Evolutionary conservation across 2,329 filamentous ascomycete species (phyloP), one percentile per base, ranked within the genome.

Genomic region (Fusarium sp.): DNA sequence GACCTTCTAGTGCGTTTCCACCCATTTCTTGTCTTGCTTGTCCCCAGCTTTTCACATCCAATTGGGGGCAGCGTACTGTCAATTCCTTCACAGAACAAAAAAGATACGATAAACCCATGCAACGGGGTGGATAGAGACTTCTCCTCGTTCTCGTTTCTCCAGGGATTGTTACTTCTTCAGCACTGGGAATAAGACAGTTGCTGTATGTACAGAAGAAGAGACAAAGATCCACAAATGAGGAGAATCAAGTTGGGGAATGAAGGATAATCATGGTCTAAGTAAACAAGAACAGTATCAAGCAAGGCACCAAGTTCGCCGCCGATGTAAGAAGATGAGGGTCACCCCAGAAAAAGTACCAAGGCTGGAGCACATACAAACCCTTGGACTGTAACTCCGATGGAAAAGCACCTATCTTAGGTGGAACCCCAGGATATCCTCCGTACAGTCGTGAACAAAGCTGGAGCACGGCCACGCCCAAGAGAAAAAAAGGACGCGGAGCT

Each of bases 41-140:
- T 55, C 55, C 65, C 65, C 68, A 69, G 60, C 68, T 61, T 71
- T 69, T 49, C 20, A 40, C 20, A 34, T 22, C 69, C 68, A 70
- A 71, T 71, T 70, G 67, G 34, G 18, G 34, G 54, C 16, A 51
- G 37, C 58, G 54, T 53, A 52, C 30, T 16, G 24, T 53, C 49
- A 53, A 53, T 53, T 53, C 34, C 18, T 53, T 53, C 37, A 40
- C 49, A 53, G 42, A 45, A 45, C 42, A 45, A 45, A 45, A 44
- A 12, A 27, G 48, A 52, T 52, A 52, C 32, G 49, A 37, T 51
- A 32, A 16, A 25, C 45, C 53, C 53, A 59, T 55, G 30, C 55
- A 53, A 18, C 22, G 14, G 18, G 37, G 55, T 47, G 59, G n/a
- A 46, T 40, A n/a, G 22, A 32, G 37, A 55, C 14, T 45, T 29